phyloP scores from a whole-genome alignment of 371 early-diverging fungal species.

The Mortierella sp. region DNA sequence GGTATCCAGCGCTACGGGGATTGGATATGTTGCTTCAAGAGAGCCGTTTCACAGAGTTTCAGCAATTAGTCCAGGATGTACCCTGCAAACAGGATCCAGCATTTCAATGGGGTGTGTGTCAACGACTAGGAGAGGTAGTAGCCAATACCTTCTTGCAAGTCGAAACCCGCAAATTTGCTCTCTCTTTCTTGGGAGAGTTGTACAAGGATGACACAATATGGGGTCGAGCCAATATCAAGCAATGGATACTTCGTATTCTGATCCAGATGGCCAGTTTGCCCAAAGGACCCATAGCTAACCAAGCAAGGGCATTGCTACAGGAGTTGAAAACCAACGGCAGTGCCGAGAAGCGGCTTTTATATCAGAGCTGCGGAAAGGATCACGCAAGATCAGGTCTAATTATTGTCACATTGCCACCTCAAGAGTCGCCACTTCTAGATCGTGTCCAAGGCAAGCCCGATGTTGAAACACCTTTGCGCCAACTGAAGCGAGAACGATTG shows the following conservation, averaged over 20 bases:
- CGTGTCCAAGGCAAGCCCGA: no score
- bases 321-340: no score
- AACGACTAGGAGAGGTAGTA: not conserved
- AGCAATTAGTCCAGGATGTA: not conserved
- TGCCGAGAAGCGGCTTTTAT: no score
- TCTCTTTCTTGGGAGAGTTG: constrained; percentile 10
- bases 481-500: no score
- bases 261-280: no score
- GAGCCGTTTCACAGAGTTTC: constrained; percentile 6
- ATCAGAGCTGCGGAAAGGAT: no score
- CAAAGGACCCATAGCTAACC: no score
- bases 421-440: no score
- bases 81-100: constrained; percentile 10
- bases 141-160: constrained; percentile 11
- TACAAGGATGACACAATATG: constrained; percentile 13
- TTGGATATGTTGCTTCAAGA: constrained; percentile 5
- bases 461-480: no score
- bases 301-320: no score
- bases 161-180: not conserved
- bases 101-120: constrained; percentile 9
- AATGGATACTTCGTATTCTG: constrained; percentile 1
- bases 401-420: no score
- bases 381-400: no score
- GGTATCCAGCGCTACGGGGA: constrained; percentile 13
- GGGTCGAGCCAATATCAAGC: constrained; percentile 12